Evolutionary conservation across 306 rosid genomes (phyloP), one percentile per base, ranked within the genome.

Genomic region (Gastrolobium bilobum): DNA sequence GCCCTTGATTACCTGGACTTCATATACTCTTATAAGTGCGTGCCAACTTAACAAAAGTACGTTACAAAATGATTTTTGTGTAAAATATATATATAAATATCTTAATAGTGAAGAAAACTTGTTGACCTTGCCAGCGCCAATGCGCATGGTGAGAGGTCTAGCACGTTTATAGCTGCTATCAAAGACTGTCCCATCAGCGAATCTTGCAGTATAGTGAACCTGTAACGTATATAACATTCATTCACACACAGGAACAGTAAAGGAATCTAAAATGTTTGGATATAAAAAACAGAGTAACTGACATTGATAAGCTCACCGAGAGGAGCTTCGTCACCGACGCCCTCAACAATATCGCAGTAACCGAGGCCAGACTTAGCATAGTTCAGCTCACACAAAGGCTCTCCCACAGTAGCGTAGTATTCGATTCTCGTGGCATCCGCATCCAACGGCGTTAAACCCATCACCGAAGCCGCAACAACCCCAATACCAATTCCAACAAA

Each of bases 131-230:
- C 98, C 99, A 77, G 83, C 96, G 37, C 99, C 99, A 76, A 91
- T 82, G 59, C 98, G 94, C 99, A 93, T 89, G 61, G 98, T 95
- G 82, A 95, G 94, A 83, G 96, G 90, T 75, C 99, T 90, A 60
- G 61, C 94, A 50, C 96, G 98, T 83, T 95, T 95, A 46, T 91
- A 95, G 86, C 90, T 93, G 82, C 98, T 95, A 81, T 93, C 99
- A 74, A 95, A 93, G 54, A 93, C 97, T 44, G 73, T 92, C 20
- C 94, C 98, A 81, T 95, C 97, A 35, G 69, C 88, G 15, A 93
- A 95, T 79, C 98, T 89, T 42, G 99, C 97, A 38, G 97, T 95
- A 85, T 93, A 95, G 74, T 93, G 99, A 83, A 93, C 59, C 97
- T 93, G 87, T 43, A 76, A 30, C 6, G 47, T 15, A 57, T 15